Evolutionary conservation across 2,329 filamentous ascomycete genomes (phyloP), one percentile per base, ranked within the genome.

Genomic region (Gnomoniopsis sp.): DNA sequence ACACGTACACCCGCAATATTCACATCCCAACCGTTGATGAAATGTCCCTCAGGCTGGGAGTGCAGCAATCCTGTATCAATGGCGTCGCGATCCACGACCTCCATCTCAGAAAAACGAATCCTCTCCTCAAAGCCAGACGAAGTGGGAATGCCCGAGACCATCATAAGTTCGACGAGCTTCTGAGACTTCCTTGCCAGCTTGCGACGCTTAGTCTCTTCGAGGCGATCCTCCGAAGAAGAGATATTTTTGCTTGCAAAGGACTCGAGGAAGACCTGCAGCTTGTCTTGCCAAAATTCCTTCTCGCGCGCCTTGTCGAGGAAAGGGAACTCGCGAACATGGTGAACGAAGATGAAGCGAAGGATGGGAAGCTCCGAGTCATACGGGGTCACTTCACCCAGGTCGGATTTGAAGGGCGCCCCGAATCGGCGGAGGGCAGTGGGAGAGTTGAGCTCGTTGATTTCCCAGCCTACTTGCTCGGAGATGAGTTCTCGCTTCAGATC

Each of bases 261-360:
- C 73, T 98, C 93, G 23, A 99, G 82, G 70, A 99, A 99, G 70
- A 93, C 85, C 79, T 99, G 95, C 61, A 99, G 79, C 74, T 96
- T 98, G 71, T 98, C 92, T 77, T 99, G 95, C 95, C 95, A 99
- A 70, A 99, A 99, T 75, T 99, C 95, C 82, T 98, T 96, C 82
- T 99, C 95, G 69, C 86, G 89, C 22, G 95, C 95, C 79, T 96
- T 91, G 75, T 99, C 92, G 64, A 99, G 84, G 70, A 99, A 99
- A 1, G 95, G 95, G 68, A 99, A 99, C 68, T 98, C 96, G 69
- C 95, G 91, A 60, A 99, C 87, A 86, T 98, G 93, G 71, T 98
- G 89, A 56, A 98, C 95, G 71, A 99, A 99, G 69, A 99, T 96
- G 77, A 95, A 98, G 65, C 95, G 86, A 62, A 99, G 80, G 63